Percentiles rank a stretch among this genome's conserved stretches.
These are phyloP conservation scores for Paspalum vaginatum DNA, from an alignment of 176 grass and related monocot genomes.

Conservation along the genomic window DNA sequence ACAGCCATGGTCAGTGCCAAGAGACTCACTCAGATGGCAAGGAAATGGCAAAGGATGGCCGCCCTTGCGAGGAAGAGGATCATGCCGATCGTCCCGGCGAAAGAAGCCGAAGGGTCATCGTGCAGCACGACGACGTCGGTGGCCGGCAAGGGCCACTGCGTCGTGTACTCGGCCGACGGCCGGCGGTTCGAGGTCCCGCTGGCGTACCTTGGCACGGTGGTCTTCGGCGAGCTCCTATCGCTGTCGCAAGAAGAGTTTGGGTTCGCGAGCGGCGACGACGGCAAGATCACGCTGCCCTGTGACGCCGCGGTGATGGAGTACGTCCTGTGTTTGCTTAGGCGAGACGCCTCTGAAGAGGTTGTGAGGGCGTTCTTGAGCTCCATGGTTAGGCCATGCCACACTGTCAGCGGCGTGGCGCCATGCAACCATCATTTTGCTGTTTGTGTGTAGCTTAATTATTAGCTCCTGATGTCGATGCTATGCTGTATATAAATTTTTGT, in stretches of 20 bases:
- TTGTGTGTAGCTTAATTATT: neutral
- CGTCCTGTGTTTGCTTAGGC: conserved; percentile 40
- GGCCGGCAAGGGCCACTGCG: conserved; percentile 47
- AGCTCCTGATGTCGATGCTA: neutral
- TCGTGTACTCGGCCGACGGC: conserved; percentile 41
- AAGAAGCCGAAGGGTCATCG: neutral
- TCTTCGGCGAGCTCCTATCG: conserved; percentile 49
- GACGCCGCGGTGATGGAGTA: conserved; percentile 53
- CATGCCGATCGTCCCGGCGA: neutral
- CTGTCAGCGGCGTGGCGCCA: neutral
- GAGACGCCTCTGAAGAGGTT: conserved; percentile 38
- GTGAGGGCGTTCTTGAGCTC: conserved; percentile 45
- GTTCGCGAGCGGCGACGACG: neutral
- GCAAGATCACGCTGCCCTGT: conserved; percentile 51
- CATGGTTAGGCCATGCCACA: conserved; percentile 29
- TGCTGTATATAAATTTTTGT: neutral
- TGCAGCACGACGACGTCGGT: neutral
- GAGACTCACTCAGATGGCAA: conserved; percentile 45
- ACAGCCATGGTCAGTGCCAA: conserved; percentile 50
- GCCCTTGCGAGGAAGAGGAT: conserved; percentile 45
- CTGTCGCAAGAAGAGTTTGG: conserved; percentile 63
- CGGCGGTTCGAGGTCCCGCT: conserved; percentile 56
- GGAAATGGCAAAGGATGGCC: conserved; percentile 54
- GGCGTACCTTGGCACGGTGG: conserved; percentile 25
- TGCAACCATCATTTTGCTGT: neutral